Evolutionary conservation across 1,284 basidiomycete genomes (phyloP).

Genomic region (Ceratobasidium sp.): DNA sequence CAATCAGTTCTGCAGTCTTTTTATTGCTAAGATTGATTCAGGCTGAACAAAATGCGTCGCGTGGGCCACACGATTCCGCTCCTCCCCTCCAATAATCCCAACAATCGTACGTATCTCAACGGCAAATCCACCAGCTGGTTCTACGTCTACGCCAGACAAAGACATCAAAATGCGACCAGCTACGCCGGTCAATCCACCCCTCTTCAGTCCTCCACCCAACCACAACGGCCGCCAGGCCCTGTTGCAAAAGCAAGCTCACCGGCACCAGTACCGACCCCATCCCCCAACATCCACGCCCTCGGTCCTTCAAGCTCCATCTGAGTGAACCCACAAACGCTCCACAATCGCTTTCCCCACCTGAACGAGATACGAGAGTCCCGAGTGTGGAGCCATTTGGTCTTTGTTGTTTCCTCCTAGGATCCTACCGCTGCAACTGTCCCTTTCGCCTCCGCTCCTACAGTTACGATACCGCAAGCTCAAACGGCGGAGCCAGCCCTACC

Average conservation of each 20-base stretch:
- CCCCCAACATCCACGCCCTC: not conserved
- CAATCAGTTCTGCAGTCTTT: too few relatives aligned
- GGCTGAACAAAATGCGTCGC: too few relatives aligned
- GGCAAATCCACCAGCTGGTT: not conserved
- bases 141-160: not conserved
- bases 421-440: not conserved
- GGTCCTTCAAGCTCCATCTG: slow-evolving; percentile 22
- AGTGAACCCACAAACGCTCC: not conserved
- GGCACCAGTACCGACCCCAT: not conserved
- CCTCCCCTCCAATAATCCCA: not conserved
- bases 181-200: slow-evolving; percentile 3
- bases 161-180: not conserved
- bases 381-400: not conserved
- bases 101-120: not conserved
- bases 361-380: slow-evolving; percentile 12
- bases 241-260: slow-evolving; percentile 3
- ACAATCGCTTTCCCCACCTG: slow-evolving; percentile 19
- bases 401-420: slow-evolving; percentile 12
- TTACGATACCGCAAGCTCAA: too few relatives aligned
- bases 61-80: not conserved
- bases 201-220: slow-evolving; percentile 22
- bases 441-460: not conserved
- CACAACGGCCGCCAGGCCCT: not conserved
- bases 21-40: too few relatives aligned
- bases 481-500: too few relatives aligned